Percentiles rank a stretch among this genome's conserved stretches.
Evolutionary conservation across 2,329 filamentous ascomycete genomes (phyloP).

Genomic region (Claviceps sorghi): DNA sequence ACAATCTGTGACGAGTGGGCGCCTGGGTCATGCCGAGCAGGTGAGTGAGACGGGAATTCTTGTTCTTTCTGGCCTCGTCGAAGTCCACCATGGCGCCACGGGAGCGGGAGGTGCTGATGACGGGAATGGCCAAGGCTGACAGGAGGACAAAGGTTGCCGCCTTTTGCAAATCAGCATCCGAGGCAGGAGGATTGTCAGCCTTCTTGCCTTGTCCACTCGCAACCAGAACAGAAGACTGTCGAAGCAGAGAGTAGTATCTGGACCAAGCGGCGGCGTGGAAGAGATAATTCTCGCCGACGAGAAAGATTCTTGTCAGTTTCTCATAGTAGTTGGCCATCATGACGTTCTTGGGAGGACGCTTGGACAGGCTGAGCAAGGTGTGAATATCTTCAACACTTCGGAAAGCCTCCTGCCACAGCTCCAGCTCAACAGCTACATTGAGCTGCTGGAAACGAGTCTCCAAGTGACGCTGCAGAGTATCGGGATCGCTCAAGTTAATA

Average conservation of each 20-base stretch:
- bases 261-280: slow-evolving; percentile 98
- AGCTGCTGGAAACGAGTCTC: slow-evolving; percentile 98
- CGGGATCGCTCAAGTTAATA: slow-evolving; percentile 95
- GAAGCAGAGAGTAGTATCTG: slow-evolving; percentile 90
- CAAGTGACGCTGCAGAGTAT: slow-evolving; percentile 91
- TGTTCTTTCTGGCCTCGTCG: slow-evolving; percentile 94
- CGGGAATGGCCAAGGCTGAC: slow-evolving; percentile 90
- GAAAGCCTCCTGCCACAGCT: slow-evolving; percentile 99
- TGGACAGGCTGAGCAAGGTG: slow-evolving; percentile 91
- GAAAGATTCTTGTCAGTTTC: slow-evolving; percentile 95
- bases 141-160: slow-evolving; percentile 91
- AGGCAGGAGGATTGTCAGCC: slow-evolving; percentile 81
- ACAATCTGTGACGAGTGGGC: slow-evolving; percentile 76
- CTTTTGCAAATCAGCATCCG: slow-evolving; percentile 82
- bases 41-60: slow-evolving; percentile 94
- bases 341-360: slow-evolving; percentile 92
- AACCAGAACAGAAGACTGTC: slow-evolving; percentile 72
- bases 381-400: slow-evolving; percentile 98
- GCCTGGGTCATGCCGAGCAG: slow-evolving; percentile 83
- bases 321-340: slow-evolving; percentile 99
- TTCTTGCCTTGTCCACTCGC: slow-evolving; percentile 79
- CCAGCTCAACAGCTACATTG: slow-evolving; percentile 93
- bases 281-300: slow-evolving; percentile 97
- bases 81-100: slow-evolving; percentile 93
- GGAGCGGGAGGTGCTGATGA: slow-evolving; percentile 96